Percentiles rank a stretch among this genome's conserved stretches.
phyloP scores from a whole-genome alignment of 192 early-diverging fungal species.

The Coemansia sp. region DNA sequence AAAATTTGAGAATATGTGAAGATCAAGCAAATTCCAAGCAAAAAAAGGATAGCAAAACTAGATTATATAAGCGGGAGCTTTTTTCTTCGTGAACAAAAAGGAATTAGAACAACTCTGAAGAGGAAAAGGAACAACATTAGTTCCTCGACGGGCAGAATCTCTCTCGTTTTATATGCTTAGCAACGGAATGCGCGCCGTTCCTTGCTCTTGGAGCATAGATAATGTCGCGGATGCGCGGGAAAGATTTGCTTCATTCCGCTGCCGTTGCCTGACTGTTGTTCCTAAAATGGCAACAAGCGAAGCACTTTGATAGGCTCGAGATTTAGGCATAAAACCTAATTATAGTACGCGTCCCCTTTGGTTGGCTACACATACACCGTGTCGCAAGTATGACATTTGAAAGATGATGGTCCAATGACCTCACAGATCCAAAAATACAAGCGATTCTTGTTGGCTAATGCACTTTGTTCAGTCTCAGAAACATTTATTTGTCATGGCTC shows the following conservation, averaged over 20 bases:
- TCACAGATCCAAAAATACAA: conserved; percentile 9
- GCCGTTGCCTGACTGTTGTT: neutral
- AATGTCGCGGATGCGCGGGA: neutral
- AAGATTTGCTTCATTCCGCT: conserved; percentile 13
- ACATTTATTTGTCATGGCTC: neutral
- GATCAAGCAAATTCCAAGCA: conserved; percentile 10
- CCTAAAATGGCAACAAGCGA: neutral
- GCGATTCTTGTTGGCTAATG: conserved; percentile 3
- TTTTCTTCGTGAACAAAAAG: conserved; percentile 9
- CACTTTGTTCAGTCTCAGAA: neutral
- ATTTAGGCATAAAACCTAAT: neutral
- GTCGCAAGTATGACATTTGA: conserved; percentile 7
- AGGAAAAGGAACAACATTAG: neutral
- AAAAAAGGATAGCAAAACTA: conserved; percentile 4
- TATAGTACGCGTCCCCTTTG: neutral
- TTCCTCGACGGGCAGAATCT: neutral
- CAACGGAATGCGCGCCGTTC: neutral
- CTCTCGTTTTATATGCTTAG: neutral
- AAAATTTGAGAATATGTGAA: conserved; percentile 13
- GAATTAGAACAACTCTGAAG: conserved; percentile 9
- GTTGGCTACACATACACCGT: neutral
- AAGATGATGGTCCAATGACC: neutral
- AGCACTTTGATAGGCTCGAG: neutral
- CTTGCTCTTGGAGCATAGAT: neutral
- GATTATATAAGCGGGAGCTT: conserved; percentile 12